phyloP scores from a whole-genome alignment of 208 protist species.

The Leishmania amazonensis region DNA sequence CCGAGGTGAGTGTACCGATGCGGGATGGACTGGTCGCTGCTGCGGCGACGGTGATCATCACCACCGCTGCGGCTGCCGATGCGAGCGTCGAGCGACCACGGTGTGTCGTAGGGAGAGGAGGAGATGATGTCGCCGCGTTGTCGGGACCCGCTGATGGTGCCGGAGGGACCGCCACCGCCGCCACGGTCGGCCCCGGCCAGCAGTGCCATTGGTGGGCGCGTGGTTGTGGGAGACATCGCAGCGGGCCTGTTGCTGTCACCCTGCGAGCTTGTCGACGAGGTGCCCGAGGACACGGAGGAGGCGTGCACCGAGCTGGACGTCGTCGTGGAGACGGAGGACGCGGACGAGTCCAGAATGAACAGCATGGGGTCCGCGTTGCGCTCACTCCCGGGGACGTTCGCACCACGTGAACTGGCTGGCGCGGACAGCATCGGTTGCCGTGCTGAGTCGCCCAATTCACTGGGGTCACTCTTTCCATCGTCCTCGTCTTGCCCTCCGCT shows the following conservation, averaged over 20 bases:
- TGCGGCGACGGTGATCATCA: not conserved
- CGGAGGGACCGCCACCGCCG: not conserved
- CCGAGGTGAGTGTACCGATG: not conserved
- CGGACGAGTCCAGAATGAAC: not conserved
- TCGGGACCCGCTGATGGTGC: not conserved
- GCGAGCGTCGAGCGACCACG: not conserved
- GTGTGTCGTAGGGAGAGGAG: not conserved
- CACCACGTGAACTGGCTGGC: not conserved
- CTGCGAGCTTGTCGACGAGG: not conserved
- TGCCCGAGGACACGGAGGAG: slow-evolving; percentile 1
- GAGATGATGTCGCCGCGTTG: not conserved
- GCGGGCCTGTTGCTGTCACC: not conserved
- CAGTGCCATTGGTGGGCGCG: not conserved
- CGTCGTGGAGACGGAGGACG: not conserved
- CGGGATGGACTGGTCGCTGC: not conserved
- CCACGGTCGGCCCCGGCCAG: not conserved
- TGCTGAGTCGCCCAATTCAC: not conserved
- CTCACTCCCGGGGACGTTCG: not conserved
- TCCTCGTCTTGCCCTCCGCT: not conserved
- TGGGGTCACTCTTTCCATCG: not conserved
- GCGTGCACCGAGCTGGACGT: slow-evolving; percentile 1
- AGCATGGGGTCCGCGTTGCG: not conserved
- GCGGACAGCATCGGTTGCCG: not conserved
- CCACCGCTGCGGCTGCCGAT: not conserved
- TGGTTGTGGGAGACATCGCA: not conserved